phyloP scores from a whole-genome alignment of 108 stramenopile genomes.

The Thalassiosira profunda region DNA sequence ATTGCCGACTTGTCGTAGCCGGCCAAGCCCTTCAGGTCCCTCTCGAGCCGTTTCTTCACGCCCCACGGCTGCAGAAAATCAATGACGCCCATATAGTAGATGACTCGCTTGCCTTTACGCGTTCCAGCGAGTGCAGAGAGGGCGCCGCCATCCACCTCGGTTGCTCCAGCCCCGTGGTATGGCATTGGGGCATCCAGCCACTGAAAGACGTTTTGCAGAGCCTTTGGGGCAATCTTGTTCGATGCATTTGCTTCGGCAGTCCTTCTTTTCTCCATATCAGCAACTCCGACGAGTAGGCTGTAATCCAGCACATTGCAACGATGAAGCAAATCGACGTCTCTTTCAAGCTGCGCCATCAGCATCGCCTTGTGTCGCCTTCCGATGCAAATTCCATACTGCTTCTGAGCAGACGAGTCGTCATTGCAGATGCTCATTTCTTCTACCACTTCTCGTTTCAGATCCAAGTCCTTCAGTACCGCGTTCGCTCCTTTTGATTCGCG shows the following conservation, averaged over 20 bases:
- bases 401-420: background rate
- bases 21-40: conserved; percentile 69
- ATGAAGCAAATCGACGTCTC: conserved; percentile 78
- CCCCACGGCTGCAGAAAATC: conserved; percentile 94
- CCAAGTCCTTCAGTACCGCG: conserved; percentile 87
- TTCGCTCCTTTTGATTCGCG: conserved; percentile 56
- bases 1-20: conserved; percentile 75
- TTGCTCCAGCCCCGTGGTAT: conserved; percentile 74
- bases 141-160: conserved; percentile 76
- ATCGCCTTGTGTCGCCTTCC: conserved; percentile 65
- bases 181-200: conserved; percentile 63
- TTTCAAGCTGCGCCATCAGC: conserved; percentile 79
- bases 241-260: background rate
- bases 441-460: conserved; percentile 73
- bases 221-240: background rate
- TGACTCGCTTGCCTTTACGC: conserved; percentile 58
- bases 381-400: conserved; percentile 64
- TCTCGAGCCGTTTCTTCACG: conserved; percentile 67
- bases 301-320: conserved; percentile 89
- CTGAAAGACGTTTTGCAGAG: conserved; percentile 11
- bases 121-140: conserved; percentile 66
- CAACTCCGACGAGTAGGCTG: conserved; percentile 84
- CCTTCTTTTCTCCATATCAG: conserved; percentile 47
- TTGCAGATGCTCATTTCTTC: conserved; percentile 4
- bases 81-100: conserved; percentile 89